Evolutionary conservation across 352 stramenopile genomes (phyloP), one percentile per base, ranked within the genome.

Genomic region (Phytophthora pinifolia): DNA sequence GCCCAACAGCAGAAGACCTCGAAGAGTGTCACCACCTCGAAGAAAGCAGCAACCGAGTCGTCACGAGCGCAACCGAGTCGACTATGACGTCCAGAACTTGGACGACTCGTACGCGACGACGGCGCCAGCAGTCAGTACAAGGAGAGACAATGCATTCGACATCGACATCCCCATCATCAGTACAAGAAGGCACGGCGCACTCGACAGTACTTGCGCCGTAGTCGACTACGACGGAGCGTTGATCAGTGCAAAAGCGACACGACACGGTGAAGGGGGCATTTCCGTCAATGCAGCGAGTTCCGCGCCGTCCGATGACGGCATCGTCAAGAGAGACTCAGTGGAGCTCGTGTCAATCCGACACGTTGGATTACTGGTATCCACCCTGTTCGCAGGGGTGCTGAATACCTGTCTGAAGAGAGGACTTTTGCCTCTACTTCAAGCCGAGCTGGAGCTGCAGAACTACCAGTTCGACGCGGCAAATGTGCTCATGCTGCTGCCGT

Each of bases 401-500:
- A 62, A 52, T 14, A 70, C 70, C 17, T 64, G 65, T 49, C 30
- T 80, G 17, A 79, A 76, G 42, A 51, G 70, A 32, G 73, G 61
- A 1, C 29, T 80, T 8, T 39, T 83, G 2, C 70, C 69, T 37
- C 47, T 83, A 36, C 56, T 83, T 17, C 48, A 80, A 46, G 62
- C 46, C 6, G 73, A 83, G 39, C 46, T 83, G 15, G 48, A 57
- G 17, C 52, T 83, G 29, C 39, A 63, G 32, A 44, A 31, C 14
- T 59, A 70, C 22, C 73, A 83, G 37, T 55, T 48, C 9, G 65
- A 78, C 17, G 61, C 73, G 14, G 67, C 70, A 0, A 46, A 59
- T 20, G 54, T 71, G 25, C 51, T 83, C 10, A 67, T 80, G 36
- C 46, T 74, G 30, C 37, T 80, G 25, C 70, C 73, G 7, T 84